Evolutionary conservation across 306 rosid genomes (phyloP), one percentile per base, ranked within the genome.

Genomic region (Aeschynomene evenia): DNA sequence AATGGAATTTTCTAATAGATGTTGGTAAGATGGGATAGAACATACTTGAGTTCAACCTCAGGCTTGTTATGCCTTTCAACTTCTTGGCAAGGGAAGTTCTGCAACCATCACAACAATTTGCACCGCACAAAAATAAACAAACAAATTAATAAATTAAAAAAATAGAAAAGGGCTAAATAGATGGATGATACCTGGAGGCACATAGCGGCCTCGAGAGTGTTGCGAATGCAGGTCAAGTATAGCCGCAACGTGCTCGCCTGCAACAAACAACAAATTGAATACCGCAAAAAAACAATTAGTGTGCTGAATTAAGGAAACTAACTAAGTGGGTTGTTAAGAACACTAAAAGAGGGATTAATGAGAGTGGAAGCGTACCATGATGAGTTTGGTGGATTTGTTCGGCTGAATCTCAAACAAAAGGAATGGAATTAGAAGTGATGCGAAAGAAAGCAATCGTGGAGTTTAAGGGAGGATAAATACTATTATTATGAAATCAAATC

Each of bases 11-110:
- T 9, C 10, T 2, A 39, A 14, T 12, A 1, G 15, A 40, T 11
- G 46, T 40, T 31, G 36, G 46, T 11, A 40, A 40, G 18, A 40
- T 40, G 48, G n/a, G 4, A 40, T 6, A 16, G 15, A 46, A 69
- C 85, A 54, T 87, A 94, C 98, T 94, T 88, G 56, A 94, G 89
- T 76, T 94, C 99, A 60, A 94, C 95, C 76, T 91, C 97, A 0
- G 96, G 99, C 78, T 94, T 94, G 96, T 94, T 94, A 78, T 94
- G 99, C 83, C 99, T 82, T 74, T 94, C 99, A 40, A 94, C 99
- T 85, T 94, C 99, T 85, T 94, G 99, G 61, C 99, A 94, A 58
- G 97, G 99, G 48, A 94, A 94, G 73, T 91, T 94, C 97, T 90
- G 90, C 73, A 76, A 49, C 3, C 51, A 40, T 22, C 63, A 68